These are phyloP conservation scores for Aegilops sharonensis DNA, from an alignment of 176 grass and related monocot species.

Conservation along the genomic window DNA sequence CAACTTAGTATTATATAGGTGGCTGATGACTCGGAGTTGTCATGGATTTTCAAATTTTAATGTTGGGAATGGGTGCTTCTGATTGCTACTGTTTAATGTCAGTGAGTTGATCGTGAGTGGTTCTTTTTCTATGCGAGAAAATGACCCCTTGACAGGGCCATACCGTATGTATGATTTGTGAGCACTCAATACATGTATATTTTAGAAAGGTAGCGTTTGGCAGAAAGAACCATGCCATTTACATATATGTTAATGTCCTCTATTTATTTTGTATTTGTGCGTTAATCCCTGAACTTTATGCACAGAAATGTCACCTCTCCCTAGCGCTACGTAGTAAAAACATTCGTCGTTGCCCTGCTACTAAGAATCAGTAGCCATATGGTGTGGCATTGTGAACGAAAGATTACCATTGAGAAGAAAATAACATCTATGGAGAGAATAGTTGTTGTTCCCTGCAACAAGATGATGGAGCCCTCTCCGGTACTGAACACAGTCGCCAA, in stretches of 20 bases:
- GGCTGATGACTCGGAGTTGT: constrained; percentile 19
- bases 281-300: too few species aligned
- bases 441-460: not conserved
- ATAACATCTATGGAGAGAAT: not conserved
- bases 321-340: too few species aligned
- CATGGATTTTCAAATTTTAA: not conserved
- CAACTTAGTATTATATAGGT: constrained; percentile 4
- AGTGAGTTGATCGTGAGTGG: not conserved
- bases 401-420: not conserved
- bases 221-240: not conserved
- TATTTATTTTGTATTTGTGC: too few species aligned
- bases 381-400: not conserved
- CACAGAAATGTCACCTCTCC: too few species aligned
- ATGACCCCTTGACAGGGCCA: constrained; percentile 6
- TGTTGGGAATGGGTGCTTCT: not conserved
- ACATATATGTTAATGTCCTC: too few species aligned
- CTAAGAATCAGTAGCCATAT: not conserved
- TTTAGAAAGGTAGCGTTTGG: not conserved
- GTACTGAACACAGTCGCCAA: too few species aligned
- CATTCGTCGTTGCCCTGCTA: too few species aligned
- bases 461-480: too few species aligned
- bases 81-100: not conserved
- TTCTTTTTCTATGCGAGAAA: constrained; percentile 19
- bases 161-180: constrained; percentile 15
- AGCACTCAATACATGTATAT: not conserved